Percentiles rank a stretch among this genome's conserved stretches.
Evolutionary conservation across 257 asterid genomes (phyloP).

Genomic region (Cinchona pubescens): DNA sequence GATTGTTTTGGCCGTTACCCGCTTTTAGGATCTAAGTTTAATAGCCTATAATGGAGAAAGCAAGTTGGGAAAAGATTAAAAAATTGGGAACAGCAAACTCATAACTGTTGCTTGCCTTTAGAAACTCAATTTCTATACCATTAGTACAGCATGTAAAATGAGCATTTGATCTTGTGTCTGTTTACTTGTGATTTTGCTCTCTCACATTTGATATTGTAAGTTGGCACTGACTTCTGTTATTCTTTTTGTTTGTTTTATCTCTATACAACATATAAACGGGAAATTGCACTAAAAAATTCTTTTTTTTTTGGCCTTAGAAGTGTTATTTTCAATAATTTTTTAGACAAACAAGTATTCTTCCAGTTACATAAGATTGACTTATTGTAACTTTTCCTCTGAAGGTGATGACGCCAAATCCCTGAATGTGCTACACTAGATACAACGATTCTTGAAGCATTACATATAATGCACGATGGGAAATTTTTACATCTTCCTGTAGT

Average conservation of each 20-base stretch:
- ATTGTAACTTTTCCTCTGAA: conserved; percentile 29
- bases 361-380: conserved; percentile 6
- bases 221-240: not conserved
- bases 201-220: not conserved
- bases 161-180: not conserved
- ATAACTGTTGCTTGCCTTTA: no score
- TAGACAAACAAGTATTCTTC: not conserved
- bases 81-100: not conserved
- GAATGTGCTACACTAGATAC: conserved; percentile 81
- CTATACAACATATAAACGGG: no score
- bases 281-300: not conserved
- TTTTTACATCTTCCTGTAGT: conserved; percentile 87
- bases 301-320: not conserved
- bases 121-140: no score
- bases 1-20: not conserved
- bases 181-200: not conserved
- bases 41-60: not conserved
- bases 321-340: not conserved
- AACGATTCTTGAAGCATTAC: conserved; percentile 84
- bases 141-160: no score
- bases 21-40: not conserved
- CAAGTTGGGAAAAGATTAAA: not conserved
- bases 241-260: not conserved
- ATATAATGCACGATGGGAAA: conserved; percentile 88
- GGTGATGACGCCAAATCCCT: conserved; percentile 92